Evolutionary conservation across 2,329 filamentous ascomycete species (phyloP).

Genomic region (Alternaria infectoria): DNA sequence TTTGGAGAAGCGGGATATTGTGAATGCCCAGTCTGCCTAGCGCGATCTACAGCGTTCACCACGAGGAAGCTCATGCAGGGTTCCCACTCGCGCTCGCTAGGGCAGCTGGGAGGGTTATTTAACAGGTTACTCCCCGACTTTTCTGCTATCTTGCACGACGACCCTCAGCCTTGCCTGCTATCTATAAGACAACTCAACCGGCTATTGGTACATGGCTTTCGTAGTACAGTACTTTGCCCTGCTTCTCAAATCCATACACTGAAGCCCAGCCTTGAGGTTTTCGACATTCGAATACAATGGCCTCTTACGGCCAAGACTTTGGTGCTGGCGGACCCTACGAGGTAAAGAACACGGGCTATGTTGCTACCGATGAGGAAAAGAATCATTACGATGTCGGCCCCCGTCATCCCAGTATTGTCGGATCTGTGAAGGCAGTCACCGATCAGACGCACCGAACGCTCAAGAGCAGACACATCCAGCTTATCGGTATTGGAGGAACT

Average conservation of each 20-base stretch:
- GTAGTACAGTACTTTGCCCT: conserved; percentile 43
- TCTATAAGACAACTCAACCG: conserved; percentile 7
- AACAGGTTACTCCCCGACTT: conserved; percentile 21
- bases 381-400: conserved; percentile 25
- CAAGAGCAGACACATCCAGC: conserved; percentile 55
- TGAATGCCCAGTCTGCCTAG: conserved; percentile 18
- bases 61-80: conserved; percentile 15
- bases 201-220: conserved; percentile 40
- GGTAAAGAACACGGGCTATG: conserved; percentile 17
- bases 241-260: conserved; percentile 43
- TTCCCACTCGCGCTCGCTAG: conserved; percentile 25
- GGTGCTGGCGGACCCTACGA: conserved; percentile 17
- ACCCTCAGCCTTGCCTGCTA: conserved; percentile 6
- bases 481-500: conserved; percentile 55
- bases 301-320: conserved; percentile 45
- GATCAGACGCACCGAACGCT: conserved; percentile 54
- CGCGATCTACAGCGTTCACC: conserved; percentile 12
- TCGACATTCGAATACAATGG: conserved; percentile 30
- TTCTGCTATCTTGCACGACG: conserved; percentile 12
- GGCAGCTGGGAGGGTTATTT: conserved; percentile 27
- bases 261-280: conserved; percentile 14
- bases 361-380: conserved; percentile 38
- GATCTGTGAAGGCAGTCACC: conserved; percentile 38
- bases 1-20: conserved; percentile 6
- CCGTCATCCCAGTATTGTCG: conserved; percentile 32